These are phyloP conservation scores for Tricholoma bakamatsutake DNA, from an alignment of 768 basidiomycete genomes.

Conservation along the genomic window DNA sequence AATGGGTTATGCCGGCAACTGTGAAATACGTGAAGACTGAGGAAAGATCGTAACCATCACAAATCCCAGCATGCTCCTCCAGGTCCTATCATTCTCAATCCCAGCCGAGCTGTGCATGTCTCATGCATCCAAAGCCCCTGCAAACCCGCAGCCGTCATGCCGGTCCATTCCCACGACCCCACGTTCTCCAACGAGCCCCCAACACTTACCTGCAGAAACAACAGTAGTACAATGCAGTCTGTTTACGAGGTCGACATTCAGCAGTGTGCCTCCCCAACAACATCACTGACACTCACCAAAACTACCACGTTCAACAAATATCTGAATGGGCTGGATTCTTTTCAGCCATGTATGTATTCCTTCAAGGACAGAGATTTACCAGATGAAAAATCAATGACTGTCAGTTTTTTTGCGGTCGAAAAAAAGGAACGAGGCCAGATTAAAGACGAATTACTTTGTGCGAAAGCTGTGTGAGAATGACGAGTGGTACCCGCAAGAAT, in stretches of 20 bases:
- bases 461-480: conserved; percentile 15
- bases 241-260: not conserved
- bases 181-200: conserved; percentile 34
- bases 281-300: conserved; percentile 11
- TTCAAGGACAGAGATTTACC: conserved; percentile 4
- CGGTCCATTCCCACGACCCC: conserved; percentile 29
- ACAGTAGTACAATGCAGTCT: conserved; percentile 3
- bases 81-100: conserved; percentile 11
- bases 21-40: conserved; percentile 1
- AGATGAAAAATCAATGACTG: conserved; percentile 17
- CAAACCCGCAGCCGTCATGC: conserved; percentile 10
- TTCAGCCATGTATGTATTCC: not conserved
- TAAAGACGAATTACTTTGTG: conserved; percentile 28
- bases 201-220: not conserved
- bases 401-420: conserved; percentile 12
- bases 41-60: conserved; percentile 14
- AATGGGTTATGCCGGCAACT: conserved; percentile 16
- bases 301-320: conserved; percentile 1
- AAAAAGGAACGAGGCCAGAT: conserved; percentile 17
- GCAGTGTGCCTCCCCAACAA: not conserved
- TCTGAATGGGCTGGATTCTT: not conserved
- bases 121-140: conserved; percentile 5
- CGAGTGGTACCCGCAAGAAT: conserved; percentile 18
- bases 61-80: conserved; percentile 8
- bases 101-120: conserved; percentile 14